Base-by-base conservation (phyloP, 306 rosid genomes). In the Betula pendula region DNA sequence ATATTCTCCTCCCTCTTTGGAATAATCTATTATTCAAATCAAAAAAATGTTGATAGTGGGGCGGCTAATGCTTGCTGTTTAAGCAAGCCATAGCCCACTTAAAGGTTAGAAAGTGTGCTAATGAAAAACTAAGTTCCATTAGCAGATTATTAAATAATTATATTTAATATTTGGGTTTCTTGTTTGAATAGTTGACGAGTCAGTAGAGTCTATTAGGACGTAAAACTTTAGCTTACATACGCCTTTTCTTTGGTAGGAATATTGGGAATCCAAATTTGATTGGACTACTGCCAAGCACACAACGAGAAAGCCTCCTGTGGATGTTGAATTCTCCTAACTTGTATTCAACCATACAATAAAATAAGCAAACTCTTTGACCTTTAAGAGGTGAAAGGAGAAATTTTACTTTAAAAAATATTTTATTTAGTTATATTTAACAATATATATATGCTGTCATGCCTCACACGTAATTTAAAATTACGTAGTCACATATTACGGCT, bases 1-100 rank as follows among this genome's bases (percentile, higher is more conserved):
- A 53, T 78, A 15, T 55, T 49, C 77, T 69, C 76, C 70, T 73
- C 55, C 55, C 68, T 72, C 68, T 63, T 72, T 69, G 74, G 80
- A 84, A 45, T 68, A 73, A 60, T 52, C 68, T 58, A 22, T 16
- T 75, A 56, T 58, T 66, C 56, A 59, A 83, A 58, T 63, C 15
- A 7, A 45, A 20, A 35, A 31, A 17, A 33, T 31, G 50, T 40
- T 31, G 15, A 10, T 1, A 71, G 86, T 74, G 75, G 75, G 86
- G 70, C 56, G 73, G 75, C 75, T 53, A 62, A 31, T 77, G 81
- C 65, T 78, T 71, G 56, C 65, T 25, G 77, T 56, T 72, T 42
- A 75, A 58, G 68, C 58, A 59, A 78, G 51, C 35, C n/a, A 40
- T 73, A 29, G 71, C 49, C 49, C 49, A 45, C 49, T 10, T 45